Evolutionary conservation across 495 filamentous ascomycete genomes (phyloP).

Genomic region (Evernia prunastri): DNA sequence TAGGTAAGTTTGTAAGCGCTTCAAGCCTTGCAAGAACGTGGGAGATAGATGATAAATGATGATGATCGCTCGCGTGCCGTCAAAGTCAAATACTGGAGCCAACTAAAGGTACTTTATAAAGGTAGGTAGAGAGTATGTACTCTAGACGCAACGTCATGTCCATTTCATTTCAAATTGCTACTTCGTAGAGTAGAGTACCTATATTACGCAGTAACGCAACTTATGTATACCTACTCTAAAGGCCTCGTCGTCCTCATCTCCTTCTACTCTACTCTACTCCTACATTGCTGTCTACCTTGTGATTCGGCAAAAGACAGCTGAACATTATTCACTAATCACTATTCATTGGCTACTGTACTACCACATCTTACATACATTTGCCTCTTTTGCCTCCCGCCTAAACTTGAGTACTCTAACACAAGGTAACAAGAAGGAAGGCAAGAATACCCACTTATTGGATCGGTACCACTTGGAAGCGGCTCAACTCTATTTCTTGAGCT

Average conservation of each 20-base stretch:
- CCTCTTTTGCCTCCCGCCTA: neutral
- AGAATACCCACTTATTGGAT: neutral
- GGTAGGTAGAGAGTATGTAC: no score
- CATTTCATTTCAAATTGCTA: no score
- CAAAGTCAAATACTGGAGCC: neutral
- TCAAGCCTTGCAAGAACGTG: neutral
- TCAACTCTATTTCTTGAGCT: constrained; percentile 2
- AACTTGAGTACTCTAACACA: neutral
- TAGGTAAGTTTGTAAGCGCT: neutral
- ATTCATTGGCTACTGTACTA: no score
- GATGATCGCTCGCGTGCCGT: constrained; percentile 12
- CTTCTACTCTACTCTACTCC: no score
- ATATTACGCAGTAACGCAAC: no score
- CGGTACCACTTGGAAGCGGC: constrained; percentile 5
- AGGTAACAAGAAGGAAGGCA: neutral
- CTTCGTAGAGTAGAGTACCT: no score
- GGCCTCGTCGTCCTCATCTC: neutral
- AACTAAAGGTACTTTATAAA: no score
- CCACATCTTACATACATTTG: no score
- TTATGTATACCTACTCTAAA: no score
- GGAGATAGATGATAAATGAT: neutral
- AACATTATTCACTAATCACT: neutral
- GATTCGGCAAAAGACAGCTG: neutral
- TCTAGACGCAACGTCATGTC: no score
- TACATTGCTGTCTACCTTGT: no score